Evolutionary conservation across 768 basidiomycete species (phyloP), one percentile per base, ranked within the genome.

Genomic region (Guyanaporus albipodus): DNA sequence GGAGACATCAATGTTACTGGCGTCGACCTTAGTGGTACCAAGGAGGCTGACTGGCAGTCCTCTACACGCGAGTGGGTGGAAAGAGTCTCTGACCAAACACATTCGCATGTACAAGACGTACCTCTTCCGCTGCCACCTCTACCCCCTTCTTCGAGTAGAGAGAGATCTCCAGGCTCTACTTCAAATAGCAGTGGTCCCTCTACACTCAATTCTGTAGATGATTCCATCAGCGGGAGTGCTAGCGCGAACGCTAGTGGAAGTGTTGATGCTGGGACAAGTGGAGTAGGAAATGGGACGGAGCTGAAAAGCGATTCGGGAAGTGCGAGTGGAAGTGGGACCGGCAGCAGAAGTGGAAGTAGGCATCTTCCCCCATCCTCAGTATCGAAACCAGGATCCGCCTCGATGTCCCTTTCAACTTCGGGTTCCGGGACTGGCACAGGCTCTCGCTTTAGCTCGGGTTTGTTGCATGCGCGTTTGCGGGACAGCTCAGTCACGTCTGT

Each of bases 41-140:
- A 50, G 26, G 38, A 60, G 45, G 38, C 55, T 3, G 60, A 51
- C 27, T 57, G 58, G 59, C 54, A 57, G 23, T 40, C 55, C 21
- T 54, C 66, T 23, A 78, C 76, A 14, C 67, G 68, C 42, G 66
- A 69, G 45, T 79, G 78, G 78, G 76, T 70, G 12, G 72, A 77
- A 53, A 67, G 67, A 41, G 67, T 72, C 8, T 62, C 59, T 8
- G 64, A 70, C 41, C 63, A 69, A 49, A 67, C 65, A 3, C 53
- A 56, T 29, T 42, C 29, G 15, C 46, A 24, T 12, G 26, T 12
- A 21, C 52, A 38, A 41, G 53, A 43, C 14, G 43, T 27, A 6
- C 26, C 42, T 22, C 40, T 27, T 39, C 44, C 46, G 4, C 52
- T 39, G 14, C 41, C 34, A 6, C 42, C 46, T 21, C 44, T 44